Evolutionary conservation across 495 filamentous ascomycete species (phyloP).

Genomic region (Extremus antarcticus): DNA sequence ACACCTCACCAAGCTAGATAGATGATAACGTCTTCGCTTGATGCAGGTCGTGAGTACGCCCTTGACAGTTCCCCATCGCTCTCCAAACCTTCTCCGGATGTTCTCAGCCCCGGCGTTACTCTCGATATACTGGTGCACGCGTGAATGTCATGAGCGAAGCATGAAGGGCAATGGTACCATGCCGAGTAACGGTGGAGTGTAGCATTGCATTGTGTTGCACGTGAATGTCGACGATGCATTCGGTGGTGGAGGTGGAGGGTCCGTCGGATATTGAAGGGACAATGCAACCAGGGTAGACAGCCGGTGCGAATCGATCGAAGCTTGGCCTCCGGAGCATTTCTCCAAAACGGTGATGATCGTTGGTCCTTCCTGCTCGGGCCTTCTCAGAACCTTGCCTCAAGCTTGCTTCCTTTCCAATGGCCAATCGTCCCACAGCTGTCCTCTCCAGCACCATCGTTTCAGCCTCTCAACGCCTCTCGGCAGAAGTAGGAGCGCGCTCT

Average conservation of each 20-base stretch:
- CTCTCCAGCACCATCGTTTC: not conserved
- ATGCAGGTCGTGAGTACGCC: no score
- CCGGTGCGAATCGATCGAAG: not conserved
- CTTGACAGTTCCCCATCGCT: no score
- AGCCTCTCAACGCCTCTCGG: not conserved
- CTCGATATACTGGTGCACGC: no score
- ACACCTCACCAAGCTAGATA: no score
- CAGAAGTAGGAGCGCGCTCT: not conserved
- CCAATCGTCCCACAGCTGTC: not conserved
- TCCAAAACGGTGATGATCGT: not conserved
- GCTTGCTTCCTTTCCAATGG: not conserved
- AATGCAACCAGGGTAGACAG: not conserved
- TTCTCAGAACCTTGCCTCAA: not conserved
- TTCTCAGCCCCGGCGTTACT: no score
- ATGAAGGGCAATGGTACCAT: no score
- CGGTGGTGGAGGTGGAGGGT: no score
- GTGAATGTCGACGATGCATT: not conserved
- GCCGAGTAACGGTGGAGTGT: not conserved
- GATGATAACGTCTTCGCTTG: no score
- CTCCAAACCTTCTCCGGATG: no score
- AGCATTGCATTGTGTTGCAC: not conserved
- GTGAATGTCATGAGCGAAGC: no score
- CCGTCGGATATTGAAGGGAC: not conserved
- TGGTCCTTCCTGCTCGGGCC: not conserved
- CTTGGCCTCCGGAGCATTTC: not conserved